Conservation (phyloP, 495 filamentous ascomycete species). For the Penicillium cinerascens region DNA sequence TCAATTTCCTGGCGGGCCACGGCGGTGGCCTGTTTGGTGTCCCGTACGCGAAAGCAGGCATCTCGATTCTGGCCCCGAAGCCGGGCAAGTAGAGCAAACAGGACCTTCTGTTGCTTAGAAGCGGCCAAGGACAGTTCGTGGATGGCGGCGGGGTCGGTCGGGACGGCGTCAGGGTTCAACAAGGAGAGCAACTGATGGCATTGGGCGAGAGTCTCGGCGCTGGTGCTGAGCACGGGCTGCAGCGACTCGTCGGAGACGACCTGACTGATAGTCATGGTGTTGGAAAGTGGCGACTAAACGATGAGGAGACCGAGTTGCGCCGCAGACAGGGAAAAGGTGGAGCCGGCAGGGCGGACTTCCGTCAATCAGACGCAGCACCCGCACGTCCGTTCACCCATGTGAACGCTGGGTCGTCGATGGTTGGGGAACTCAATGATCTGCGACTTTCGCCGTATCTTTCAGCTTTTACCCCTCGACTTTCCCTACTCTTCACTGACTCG, state of each 20-base stretch:
- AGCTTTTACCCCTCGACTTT: background rate
- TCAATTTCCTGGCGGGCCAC: conserved; percentile 90
- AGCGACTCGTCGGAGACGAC: conserved; percentile 70
- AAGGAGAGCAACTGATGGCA: conserved; percentile 68
- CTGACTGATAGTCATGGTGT: conserved; percentile 49
- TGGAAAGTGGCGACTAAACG: conserved; percentile 3
- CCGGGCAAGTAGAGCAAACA: conserved; percentile 75
- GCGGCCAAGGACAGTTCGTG: conserved; percentile 57
- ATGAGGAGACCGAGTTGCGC: background rate
- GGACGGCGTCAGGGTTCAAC: conserved; percentile 45
- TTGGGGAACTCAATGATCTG: conserved; percentile 18
- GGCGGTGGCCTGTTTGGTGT: conserved; percentile 81
- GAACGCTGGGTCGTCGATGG: conserved; percentile 17
- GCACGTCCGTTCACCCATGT: conserved; percentile 10
- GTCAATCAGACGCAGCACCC: conserved; percentile 17
- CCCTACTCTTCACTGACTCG: background rate
- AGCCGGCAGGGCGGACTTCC: background rate
- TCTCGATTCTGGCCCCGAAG: conserved; percentile 79
- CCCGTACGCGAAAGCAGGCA: conserved; percentile 73
- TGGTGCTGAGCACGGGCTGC: conserved; percentile 65
- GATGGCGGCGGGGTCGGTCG: conserved; percentile 30
- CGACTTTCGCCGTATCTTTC: conserved; percentile 3
- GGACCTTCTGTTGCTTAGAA: conserved; percentile 73
- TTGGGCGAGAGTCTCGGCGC: conserved; percentile 65
- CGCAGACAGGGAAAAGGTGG: background rate